Base-by-base conservation (phyloP, 257 asterid genomes). In the Solanum phureja region DNA sequence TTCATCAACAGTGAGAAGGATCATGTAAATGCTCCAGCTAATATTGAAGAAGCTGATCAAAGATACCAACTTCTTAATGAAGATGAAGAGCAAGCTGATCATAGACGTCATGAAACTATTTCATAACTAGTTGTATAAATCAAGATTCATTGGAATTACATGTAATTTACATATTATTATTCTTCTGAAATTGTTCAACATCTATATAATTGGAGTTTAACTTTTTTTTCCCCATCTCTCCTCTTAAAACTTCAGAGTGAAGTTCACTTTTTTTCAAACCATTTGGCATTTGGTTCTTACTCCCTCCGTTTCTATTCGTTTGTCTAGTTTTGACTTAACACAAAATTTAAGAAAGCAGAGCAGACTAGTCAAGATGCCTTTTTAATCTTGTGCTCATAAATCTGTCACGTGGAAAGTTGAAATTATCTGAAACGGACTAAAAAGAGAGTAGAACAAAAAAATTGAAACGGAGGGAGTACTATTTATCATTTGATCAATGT, bases 1-100 rank as follows among this genome's bases (percentile, higher is more conserved):
- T 69, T 68, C 37, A 42, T 75, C 11, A 33, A 75, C 92, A 94
- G 97, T 4, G 93, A 90, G 88, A 87, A 90, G 85, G 84, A 86
- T 71, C 84, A 72, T 4, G 37, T 42, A 24, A 72, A 64, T 35
- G 27, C 85, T 24, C 49, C 74, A 11, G 88, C 86, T 86, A 11
- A 83, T 84, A 12, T 46, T 34, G 91, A 90, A 86, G 90, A 90
- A 74, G 88, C 46, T 68, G 64, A 52, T 84, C 83, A 89, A 27
- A 89, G 91, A 7, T 87, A 90, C 37, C 24, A 38, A 72, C 90
- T 92, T 83, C 88, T 94, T 12, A 94, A 89, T 33, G 95, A 88
- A 83, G 94, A 90, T 27, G 96, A 83, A 83, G 92, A 92, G 88
- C 87, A 83, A 35, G 12, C 68, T 7, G 90, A 81, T 82, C 23